These are phyloP conservation scores for Coemansia sp. DNA, from an alignment of 371 early-diverging fungal species.

Conservation along the genomic window DNA sequence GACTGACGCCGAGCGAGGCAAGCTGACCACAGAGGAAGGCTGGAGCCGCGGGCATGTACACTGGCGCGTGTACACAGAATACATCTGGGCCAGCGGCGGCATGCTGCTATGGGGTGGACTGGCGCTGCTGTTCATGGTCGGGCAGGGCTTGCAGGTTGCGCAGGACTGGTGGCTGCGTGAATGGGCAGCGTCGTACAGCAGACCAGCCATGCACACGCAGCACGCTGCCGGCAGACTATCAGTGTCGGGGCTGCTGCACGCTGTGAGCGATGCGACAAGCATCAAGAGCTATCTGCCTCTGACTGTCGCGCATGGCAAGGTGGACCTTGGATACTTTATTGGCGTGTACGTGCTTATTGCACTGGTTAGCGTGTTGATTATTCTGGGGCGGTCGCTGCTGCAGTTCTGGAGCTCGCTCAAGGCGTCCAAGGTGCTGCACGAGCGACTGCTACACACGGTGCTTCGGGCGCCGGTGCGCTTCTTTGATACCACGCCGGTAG, in stretches of 20 bases:
- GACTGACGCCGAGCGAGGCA: constrained; percentile 19
- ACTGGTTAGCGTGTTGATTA: constrained; percentile 43
- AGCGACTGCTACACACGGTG: constrained; percentile 59
- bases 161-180: constrained; percentile 71
- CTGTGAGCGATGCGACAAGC: background rate
- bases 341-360: constrained; percentile 76
- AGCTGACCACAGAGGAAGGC: constrained; percentile 39
- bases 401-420: constrained; percentile 47
- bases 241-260: background rate
- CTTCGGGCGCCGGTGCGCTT: constrained; percentile 76
- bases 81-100: constrained; percentile 70
- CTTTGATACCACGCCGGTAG: constrained; percentile 88
- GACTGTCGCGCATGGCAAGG: constrained; percentile 59
- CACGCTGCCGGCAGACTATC: background rate
- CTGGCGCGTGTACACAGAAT: constrained; percentile 70
- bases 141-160: constrained; percentile 51
- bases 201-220: background rate
- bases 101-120: constrained; percentile 22
- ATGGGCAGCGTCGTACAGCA: constrained; percentile 61
- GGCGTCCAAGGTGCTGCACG: constrained; percentile 60
- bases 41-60: constrained; percentile 49
- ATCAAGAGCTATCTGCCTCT: background rate
- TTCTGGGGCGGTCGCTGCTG: constrained; percentile 45
- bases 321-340: constrained; percentile 59
- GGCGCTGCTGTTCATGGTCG: constrained; percentile 21